Base-by-base conservation (phyloP, 2,329 filamentous ascomycete species). In the Aspergillus arachidicola region DNA sequence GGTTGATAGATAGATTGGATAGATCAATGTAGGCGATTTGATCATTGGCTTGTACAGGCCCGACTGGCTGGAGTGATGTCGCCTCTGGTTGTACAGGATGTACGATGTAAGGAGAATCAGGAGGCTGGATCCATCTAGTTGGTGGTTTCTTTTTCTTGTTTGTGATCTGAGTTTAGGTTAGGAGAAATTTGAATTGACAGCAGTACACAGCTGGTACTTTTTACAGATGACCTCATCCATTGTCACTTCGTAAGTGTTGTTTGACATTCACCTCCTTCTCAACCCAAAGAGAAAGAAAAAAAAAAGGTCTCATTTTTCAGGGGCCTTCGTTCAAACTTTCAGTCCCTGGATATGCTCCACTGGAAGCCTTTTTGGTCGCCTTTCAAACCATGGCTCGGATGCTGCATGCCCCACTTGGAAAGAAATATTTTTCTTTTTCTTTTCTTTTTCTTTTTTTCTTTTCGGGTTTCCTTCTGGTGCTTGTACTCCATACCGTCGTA, bases 1-100 rank as follows among this genome's bases (percentile, higher is more conserved):
- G 32, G 60, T 26, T 61, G 60, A 61, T 58, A 58, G 54, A 58
- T 61, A 48, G 60, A 61, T 41, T 61, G 36, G 60, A 61, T 53
- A 61, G 41, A 61, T 61, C 60, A 58, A 45, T 28, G 23, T 21
- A 30, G 46, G 46, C 6, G 34, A 55, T 38, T 36, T 55, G n/a
- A 55, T 32, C 38, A 38, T 55, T 38, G 14, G 30, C 19, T 14
- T 26, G 51, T 32, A 51, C 28, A 21, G 12, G 21, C 30, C 23
- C 36, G 32, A 55, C 51, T 55, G 51, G 51, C 51, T 55, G 48
- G n/a, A 51, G 14, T 51, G 10, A 6, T 50, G 26, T 19, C 16
- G 16, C 46, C 26, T 28, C 19, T 16, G 34, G 21, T 38, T 34
- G 32, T n/a, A 54, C 51, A 38, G 51, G 21, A 55, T 55, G 51